Base-by-base conservation (phyloP, 257 asterid genomes). In the Echium plantagineum region DNA sequence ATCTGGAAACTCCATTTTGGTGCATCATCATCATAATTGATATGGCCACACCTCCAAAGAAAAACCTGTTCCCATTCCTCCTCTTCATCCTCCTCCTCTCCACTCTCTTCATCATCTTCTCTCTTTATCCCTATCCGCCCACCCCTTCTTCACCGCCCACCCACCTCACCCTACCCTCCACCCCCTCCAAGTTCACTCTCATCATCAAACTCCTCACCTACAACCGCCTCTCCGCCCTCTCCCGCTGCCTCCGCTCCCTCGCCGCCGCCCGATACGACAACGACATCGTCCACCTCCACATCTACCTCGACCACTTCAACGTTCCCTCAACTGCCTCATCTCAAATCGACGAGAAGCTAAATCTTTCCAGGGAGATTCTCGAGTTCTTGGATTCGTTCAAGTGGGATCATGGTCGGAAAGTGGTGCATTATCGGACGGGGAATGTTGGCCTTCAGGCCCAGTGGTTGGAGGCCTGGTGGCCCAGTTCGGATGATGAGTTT, bases 171-270 rank as follows among this genome's bases (percentile, higher is more conserved):
- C 19, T 62, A 55, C 72, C 8, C 21, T 58, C 20, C 12, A 48
- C 31, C 0, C 21, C 21, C 16, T 78, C 81, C 18, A 74, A 77
- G 61, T 82, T 93, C 82, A 82, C 94, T 9, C 81, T 93, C 72
- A 68, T 78, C 74, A 75, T 93, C 89, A 93, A 93, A 75, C 70
- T 93, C 63, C 94, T 93, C 71, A 81, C 98, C 0, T 93, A 64
- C 85, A 79, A 86, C 67, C 95, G 97, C 58, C 75, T 84, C 32
- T 22, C 85, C 13, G 85, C 98, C 30, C 87, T 93, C 78, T 73
- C 96, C 58, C 94, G 98, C 63, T 93, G 98, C 60, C 89, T 89
- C 68, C 64, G 68, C 62, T 93, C 98, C 31, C 97, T 89, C 61
- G 67, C 95, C 17, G 68, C 53, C 20, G 94, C 98, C 55, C 80